Percentiles rank a stretch among this genome's conserved stretches.
phyloP scores from a whole-genome alignment of 1,139 yeast genomes.

The Chernovozyma aurita region DNA sequence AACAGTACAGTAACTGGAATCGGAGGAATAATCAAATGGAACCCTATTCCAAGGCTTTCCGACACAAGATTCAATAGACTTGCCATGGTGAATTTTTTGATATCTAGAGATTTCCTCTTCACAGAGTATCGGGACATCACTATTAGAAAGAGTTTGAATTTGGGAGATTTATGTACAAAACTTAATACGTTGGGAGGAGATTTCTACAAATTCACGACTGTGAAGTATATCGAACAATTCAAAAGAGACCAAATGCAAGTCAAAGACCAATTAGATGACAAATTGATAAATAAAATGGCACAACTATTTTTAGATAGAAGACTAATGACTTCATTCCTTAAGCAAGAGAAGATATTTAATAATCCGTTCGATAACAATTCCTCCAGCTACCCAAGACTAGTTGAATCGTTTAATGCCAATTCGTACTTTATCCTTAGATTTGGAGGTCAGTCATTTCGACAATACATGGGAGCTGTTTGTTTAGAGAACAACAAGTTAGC shows the following conservation, averaged over 20 bases:
- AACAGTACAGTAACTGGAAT: neutral
- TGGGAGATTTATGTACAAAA: constrained; percentile 10
- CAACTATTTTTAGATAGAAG: constrained; percentile 14
- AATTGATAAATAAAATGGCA: constrained; percentile 1
- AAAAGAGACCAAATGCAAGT: neutral
- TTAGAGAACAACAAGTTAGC: constrained; percentile 9
- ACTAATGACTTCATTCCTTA: constrained; percentile 14
- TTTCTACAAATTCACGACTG: constrained; percentile 12
- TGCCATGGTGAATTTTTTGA: constrained; percentile 13
- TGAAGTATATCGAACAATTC: constrained; percentile 6
- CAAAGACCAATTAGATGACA: neutral
- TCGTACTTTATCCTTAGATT: constrained; percentile 13
- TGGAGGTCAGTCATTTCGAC: constrained; percentile 17
- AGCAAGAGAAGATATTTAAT: constrained; percentile 6
- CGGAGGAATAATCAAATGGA: neutral
- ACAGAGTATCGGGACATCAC: neutral
- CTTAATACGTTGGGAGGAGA: constrained; percentile 16
- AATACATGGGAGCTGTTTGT: constrained; percentile 18
- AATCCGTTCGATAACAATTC: constrained; percentile 10
- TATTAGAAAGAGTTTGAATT: neutral
- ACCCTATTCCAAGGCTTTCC: neutral
- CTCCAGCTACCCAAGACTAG: constrained; percentile 7
- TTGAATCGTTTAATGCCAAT: constrained; percentile 10
- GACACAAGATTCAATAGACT: constrained; percentile 11
- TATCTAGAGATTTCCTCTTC: constrained; percentile 13